Evolutionary conservation across 2,329 filamentous ascomycete genomes (phyloP), one percentile per base, ranked within the genome.

Genomic region (Aspergillus ochraceoroseus): DNA sequence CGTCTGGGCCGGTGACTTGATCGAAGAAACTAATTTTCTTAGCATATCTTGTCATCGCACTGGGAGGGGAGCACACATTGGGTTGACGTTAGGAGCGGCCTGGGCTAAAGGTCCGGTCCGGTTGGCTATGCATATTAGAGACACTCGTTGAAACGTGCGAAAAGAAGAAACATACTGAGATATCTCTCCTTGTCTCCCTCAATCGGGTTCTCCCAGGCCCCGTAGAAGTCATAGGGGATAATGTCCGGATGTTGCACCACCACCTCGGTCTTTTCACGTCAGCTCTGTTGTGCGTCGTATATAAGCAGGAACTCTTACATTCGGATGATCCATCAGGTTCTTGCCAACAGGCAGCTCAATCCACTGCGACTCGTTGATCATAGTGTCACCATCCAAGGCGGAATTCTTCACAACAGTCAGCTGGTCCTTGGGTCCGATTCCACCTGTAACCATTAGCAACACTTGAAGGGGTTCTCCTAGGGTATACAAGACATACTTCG

Each of bases 351-450:
- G 72, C 4, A 75, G 61, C 48, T 71, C 61, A 51, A 75, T 71
- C 72, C 71, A 74, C 15, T 70, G 46, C n/a, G 59, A 46, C 44
- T 66, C 58, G 12, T 63, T 57, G 40, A 72, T 67, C 11, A 66
- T 66, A 5, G 56, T 29, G 5, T 70, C 66, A 13, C 53, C 59
- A 41, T 70, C 71, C 48, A 20, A 7, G 3, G 27, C 12, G 2
- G 48, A 50, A 27, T 57, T 59, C 55, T 68, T 63, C 26, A 73
- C 72, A 15, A 65, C 57, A 29, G 59, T 59, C 31, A 74, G 67
- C 55, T 72, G 68, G 30, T 65, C 66, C 36, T 63, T 61, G 14
- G 80, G 80, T 3, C 82, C 83, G 48, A 84, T 86, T 50, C 83
- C 80, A 64, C 47, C 47, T 50, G 26, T 25, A 2, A 18, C 4